phyloP scores from a whole-genome alignment of 23 red algal genomes.

The Porphyridium purpureum region DNA sequence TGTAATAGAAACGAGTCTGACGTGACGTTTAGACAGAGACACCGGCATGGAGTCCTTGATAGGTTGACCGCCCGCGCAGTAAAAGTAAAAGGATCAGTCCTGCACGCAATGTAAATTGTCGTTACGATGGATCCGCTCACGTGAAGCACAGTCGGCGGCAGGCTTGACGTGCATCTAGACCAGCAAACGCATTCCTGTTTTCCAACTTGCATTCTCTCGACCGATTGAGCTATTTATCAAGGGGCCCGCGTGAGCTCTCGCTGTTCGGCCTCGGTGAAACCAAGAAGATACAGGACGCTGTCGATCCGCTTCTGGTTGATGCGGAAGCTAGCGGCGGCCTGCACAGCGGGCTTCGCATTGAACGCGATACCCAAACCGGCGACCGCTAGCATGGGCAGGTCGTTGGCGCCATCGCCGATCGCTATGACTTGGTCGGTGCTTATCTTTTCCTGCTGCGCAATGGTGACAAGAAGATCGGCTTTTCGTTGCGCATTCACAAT shows the following conservation, averaged over 20 bases:
- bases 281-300: slow-evolving; percentile 75
- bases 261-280: slow-evolving; percentile 88
- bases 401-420: slow-evolving; percentile 93
- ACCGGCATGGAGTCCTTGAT: too few species aligned
- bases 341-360: slow-evolving; percentile 95
- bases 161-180: too few species aligned
- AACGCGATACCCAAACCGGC: slow-evolving; percentile 92
- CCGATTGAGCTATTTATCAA: too few species aligned
- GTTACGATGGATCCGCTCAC: too few species aligned
- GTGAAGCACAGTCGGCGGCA: too few species aligned
- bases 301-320: slow-evolving; percentile 69
- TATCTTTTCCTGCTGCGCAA: slow-evolving; percentile 85
- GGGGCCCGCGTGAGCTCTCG: slow-evolving; percentile 28
- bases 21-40: too few species aligned
- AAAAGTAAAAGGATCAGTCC: too few species aligned
- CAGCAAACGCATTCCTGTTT: too few species aligned
- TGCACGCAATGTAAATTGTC: too few species aligned
- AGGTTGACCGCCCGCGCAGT: too few species aligned
- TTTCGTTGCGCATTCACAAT: slow-evolving; percentile 89
- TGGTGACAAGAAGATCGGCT: slow-evolving; percentile 84
- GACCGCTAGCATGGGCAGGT: slow-evolving; percentile 78
- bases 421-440: slow-evolving; percentile 71
- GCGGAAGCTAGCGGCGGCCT: slow-evolving; percentile 79
- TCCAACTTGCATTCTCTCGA: too few species aligned
- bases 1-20: too few species aligned